Conservation (phyloP, 306 rosid species). For the Quercus glauca region DNA sequence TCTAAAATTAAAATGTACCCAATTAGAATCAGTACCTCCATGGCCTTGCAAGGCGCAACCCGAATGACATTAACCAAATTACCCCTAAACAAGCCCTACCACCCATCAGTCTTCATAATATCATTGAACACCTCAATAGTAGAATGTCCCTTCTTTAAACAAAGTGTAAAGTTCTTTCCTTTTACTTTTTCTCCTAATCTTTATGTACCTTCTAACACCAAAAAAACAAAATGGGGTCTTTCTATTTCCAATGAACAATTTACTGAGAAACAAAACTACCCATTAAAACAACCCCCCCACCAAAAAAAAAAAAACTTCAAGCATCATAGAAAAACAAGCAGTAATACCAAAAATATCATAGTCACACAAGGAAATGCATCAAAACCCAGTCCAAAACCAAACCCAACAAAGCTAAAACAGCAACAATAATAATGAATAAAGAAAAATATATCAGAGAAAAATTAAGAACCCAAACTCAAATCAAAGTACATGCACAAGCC, state of each 20-base stretch:
- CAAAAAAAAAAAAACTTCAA: too few species aligned
- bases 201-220: neutral
- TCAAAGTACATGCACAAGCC: too few species aligned
- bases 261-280: constrained; percentile 11
- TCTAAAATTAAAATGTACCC: too few species aligned
- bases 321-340: neutral
- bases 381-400: neutral
- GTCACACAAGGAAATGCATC: neutral
- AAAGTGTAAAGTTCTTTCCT: neutral
- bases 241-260: constrained; percentile 1
- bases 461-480: too few species aligned
- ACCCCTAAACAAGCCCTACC: too few species aligned
- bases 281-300: neutral
- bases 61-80: too few species aligned
- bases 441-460: too few species aligned
- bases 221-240: neutral
- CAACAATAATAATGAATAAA: neutral
- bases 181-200: neutral
- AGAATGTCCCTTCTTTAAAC: neutral
- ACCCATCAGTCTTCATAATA: too few species aligned
- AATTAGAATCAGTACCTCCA: too few species aligned
- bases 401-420: neutral
- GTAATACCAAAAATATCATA: neutral
- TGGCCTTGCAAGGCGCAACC: too few species aligned
- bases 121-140: too few species aligned